Base-by-base conservation (phyloP, 352 stramenopile species). In the Globisporangium cylindrosporum region DNA sequence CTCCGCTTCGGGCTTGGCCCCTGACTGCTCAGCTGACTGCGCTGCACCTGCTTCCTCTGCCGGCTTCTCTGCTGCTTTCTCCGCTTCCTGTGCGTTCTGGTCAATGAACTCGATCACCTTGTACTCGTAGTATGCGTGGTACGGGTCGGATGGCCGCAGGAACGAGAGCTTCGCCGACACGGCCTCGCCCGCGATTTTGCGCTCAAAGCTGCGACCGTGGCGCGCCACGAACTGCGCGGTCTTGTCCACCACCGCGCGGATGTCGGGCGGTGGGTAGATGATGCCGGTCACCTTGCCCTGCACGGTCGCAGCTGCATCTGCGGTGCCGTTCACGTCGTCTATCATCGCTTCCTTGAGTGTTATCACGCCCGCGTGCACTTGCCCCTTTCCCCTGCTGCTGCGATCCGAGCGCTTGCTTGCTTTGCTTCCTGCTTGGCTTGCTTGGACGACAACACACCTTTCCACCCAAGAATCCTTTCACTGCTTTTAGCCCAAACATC, bases 121-220 rank as follows among this genome's bases (percentile, higher is more conserved):
- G 74, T 98, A 84, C 88, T 99, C 96, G 73, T 99, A 99, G 83
- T 99, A 99, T 24, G 95, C 93, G 80, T 99, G 93, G 79, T 99
- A 99, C 49, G 97, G 97, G 64, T 98, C 95, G 15, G 86, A 78
- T 29, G 84, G 75, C 53, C 95, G 91, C 73, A 99, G 84, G 80
- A 99, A 99, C 34, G 97, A 95, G 80, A 99, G 99, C 73, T 99
- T 99, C 55, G 96, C 83, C 54, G 93, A 98, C 71, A 97, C 95
- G 43, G 94, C 94, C 81, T 99, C 96, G 62, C 90, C 94, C 62
- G 87, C 95, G 79, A 99, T 99, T 66, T 95, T 94, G 68, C 90
- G 88, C 84, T 99, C 98, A 72, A 99, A 99, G 51, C 85, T 96
- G 67, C 97, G 92, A 7, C 98, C 98, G 76, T 99, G 98, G 73